These are phyloP conservation scores for Coccomyxa subellipsoidea DNA, from an alignment of 163 green algal species.

Conservation along the genomic window DNA sequence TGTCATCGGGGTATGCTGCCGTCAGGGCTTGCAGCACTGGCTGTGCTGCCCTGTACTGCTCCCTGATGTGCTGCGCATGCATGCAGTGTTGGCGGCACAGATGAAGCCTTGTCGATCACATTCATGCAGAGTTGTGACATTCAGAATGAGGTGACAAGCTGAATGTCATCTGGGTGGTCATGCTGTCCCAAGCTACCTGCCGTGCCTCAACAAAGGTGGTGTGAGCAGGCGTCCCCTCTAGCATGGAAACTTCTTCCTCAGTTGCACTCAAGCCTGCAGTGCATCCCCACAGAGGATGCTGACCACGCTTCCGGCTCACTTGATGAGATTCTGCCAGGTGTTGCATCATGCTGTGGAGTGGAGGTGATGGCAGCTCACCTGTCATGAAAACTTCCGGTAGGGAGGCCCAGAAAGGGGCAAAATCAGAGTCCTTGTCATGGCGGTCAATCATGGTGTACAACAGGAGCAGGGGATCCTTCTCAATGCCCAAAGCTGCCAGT, in stretches of 20 bases:
- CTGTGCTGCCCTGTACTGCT: constrained; percentile 32
- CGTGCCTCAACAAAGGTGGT: background rate
- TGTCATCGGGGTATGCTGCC: constrained; percentile 39
- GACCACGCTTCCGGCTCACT: too few species aligned
- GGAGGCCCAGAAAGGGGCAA: constrained; percentile 7
- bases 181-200: background rate
- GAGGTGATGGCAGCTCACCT: background rate
- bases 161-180: background rate
- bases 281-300: background rate
- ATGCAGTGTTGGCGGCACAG: too few species aligned
- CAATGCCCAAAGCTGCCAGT: background rate
- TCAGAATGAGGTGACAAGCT: background rate
- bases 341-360: background rate
- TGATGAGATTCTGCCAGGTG: background rate
- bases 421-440: constrained; percentile 12
- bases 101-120: too few species aligned
- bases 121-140: background rate
- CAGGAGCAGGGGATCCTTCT: constrained; percentile 6
- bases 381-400: background rate
- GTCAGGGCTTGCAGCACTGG: constrained; percentile 33
- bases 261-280: background rate
- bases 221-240: constrained; percentile 3
- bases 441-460: constrained; percentile 14
- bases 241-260: background rate
- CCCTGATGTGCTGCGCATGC: constrained; percentile 41